Base-by-base conservation (phyloP, 805 yeast species). In the Vanderwaltozyma tropicalis region DNA sequence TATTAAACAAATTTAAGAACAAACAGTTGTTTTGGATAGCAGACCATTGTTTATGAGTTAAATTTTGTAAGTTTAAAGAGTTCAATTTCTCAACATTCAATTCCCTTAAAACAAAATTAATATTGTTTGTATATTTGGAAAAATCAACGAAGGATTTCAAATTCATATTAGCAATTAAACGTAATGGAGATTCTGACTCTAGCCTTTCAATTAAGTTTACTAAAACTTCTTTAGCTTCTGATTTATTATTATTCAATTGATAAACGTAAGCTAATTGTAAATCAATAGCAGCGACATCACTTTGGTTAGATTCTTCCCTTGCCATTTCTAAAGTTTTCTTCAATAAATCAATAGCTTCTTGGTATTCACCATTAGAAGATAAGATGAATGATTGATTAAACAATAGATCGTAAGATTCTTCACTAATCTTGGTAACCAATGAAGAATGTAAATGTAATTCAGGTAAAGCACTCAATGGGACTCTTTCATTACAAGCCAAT, bases 401-500 rank as follows among this genome's bases (percentile, higher is more conserved):
- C 15, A 73, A 49, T 31, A 72, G 61, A 55, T 82, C 94, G 52
- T 80, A 78, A 2, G 76, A 68, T 14, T 50, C 58, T 11, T 49
- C 48, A 29, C 38, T 40, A 4, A 42, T 39, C 12, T 52, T 34
- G 5, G 57, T 46, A 11, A 46, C 29, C 8, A 46, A 28, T 13
- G 46, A 37, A 2, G 16, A 27, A 2, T 3, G 14, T 6, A 28
- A 27, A 17, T 21, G 31, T 24, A 41, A 45, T 11, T 46, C 43
- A 16, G 57, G 53, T 6, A 45, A 46, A 15, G 74, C 82, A 16
- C 81, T 72, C 18, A 77, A 58, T 11, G 77, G 75, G 3, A 88
- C 86, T 41, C 79, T 67, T 55, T 80, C 82, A 50, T 82, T 82
- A 41, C 81, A 76, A 22, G 72, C 61, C 40, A 82, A 59, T 55